Percentiles rank a stretch among this genome's conserved stretches.
Conservation (phyloP, 768 basidiomycete species). For the Collybiopsis luxurians region DNA sequence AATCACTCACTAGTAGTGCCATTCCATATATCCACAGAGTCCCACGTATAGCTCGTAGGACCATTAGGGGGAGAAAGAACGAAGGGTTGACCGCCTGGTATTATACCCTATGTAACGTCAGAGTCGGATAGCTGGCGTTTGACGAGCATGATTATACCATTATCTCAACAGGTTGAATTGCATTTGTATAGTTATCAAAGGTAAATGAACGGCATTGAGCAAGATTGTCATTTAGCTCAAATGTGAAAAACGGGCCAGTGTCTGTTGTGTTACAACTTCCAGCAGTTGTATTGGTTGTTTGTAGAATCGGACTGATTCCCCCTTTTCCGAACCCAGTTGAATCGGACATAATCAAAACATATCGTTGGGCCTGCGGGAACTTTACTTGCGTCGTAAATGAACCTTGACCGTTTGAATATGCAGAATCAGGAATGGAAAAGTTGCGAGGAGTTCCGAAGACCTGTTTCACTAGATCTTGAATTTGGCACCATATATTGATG, state of each 20-base stretch:
- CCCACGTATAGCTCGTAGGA: conserved; percentile 47
- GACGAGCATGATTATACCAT: conserved; percentile 32
- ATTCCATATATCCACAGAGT: conserved; percentile 46
- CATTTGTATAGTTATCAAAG: conserved; percentile 43
- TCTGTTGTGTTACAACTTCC: conserved; percentile 50
- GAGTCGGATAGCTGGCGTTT: not conserved
- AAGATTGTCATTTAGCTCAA: conserved; percentile 48
- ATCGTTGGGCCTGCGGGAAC: conserved; percentile 29
- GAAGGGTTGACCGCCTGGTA: conserved; percentile 60
- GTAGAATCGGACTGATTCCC: not conserved
- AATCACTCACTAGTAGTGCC: conserved; percentile 41
- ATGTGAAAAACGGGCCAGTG: conserved; percentile 41
- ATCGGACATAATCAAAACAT: conserved; percentile 71
- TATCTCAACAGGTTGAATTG: conserved; percentile 53
- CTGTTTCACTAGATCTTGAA: conserved; percentile 16
- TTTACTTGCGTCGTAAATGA: conserved; percentile 48
- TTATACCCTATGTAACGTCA: conserved; percentile 42
- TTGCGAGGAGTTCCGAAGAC: conserved; percentile 52
- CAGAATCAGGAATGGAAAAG: conserved; percentile 50
- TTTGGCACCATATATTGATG: not conserved
- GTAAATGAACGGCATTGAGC: conserved; percentile 61
- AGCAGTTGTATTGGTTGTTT: conserved; percentile 25
- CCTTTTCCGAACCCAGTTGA: conserved; percentile 54
- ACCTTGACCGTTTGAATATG: conserved; percentile 53
- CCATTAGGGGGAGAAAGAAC: conserved; percentile 39